phyloP scores from a whole-genome alignment of 768 basidiomycete species.

The Rhodotorula babjevae region DNA sequence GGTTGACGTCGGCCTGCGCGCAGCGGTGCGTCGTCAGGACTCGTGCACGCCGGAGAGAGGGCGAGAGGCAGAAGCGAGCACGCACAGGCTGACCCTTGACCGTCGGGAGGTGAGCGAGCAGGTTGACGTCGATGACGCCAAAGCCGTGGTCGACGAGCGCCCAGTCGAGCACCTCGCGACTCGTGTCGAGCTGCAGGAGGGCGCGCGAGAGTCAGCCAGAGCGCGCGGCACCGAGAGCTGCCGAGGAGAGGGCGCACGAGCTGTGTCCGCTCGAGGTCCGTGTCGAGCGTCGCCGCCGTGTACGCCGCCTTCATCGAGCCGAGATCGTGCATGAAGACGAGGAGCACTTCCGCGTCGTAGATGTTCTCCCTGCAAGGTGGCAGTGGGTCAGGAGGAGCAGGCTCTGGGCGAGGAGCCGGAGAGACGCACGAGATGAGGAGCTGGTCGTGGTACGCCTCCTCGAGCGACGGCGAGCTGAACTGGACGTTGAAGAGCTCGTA shows the following conservation, averaged over 20 bases:
- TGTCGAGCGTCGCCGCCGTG: slow-evolving; percentile 51
- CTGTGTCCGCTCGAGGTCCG: slow-evolving; percentile 75
- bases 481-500: slow-evolving; percentile 58
- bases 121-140: slow-evolving; percentile 78
- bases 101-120: slow-evolving; percentile 52
- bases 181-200: slow-evolving; percentile 71
- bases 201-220: slow-evolving; percentile 11
- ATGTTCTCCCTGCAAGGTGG: slow-evolving; percentile 60
- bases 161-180: slow-evolving; percentile 75
- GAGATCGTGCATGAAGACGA: slow-evolving; percentile 91
- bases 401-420: background rate
- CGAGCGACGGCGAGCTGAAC: slow-evolving; percentile 52
- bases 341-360: slow-evolving; percentile 64
- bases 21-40: background rate
- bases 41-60: background rate
- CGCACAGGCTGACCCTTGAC: slow-evolving; percentile 22
- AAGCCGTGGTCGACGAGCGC: slow-evolving; percentile 58
- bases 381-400: too few species aligned
- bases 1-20: slow-evolving; percentile 31
- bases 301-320: slow-evolving; percentile 82
- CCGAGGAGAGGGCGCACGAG: slow-evolving; percentile 54
- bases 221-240: background rate
- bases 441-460: slow-evolving; percentile 71
- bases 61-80: background rate
- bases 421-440: slow-evolving; percentile 77